phyloP scores from a whole-genome alignment of 1,284 basidiomycete genomes.

The Boletellus dicymbophilus region DNA sequence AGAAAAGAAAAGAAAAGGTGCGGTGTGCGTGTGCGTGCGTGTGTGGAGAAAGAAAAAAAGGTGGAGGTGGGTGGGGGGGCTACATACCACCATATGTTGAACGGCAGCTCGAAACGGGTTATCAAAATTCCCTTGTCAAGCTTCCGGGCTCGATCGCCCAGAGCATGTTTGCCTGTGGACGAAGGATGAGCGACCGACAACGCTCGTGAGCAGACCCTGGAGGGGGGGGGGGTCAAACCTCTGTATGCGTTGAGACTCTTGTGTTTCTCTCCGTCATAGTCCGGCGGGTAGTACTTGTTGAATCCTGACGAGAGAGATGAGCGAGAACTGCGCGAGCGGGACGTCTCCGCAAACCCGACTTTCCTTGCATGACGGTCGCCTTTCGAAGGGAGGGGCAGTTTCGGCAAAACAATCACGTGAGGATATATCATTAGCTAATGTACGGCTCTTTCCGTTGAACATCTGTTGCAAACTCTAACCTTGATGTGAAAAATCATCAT shows the following conservation, averaged over 20 bases:
- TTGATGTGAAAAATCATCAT: conserved; percentile 18
- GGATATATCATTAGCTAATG: not conserved
- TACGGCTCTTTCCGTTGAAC: conserved; percentile 23
- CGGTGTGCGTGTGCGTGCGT: too few relatives aligned
- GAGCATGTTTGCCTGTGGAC: conserved; percentile 84
- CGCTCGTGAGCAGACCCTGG: conserved; percentile 15
- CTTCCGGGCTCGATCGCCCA: conserved; percentile 91
- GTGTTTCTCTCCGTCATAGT: conserved; percentile 83
- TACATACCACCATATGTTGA: conserved; percentile 96
- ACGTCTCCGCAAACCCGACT: conserved; percentile 18
- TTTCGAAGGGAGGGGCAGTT: not conserved
- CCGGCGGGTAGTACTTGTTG: conserved; percentile 94
- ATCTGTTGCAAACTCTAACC: conserved; percentile 30
- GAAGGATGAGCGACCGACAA: too few relatives aligned
- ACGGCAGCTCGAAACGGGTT: conserved; percentile 92
- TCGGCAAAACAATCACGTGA: too few relatives aligned
- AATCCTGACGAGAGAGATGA: conserved; percentile 52
- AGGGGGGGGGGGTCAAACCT: conserved; percentile 41
- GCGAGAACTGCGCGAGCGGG: not conserved
- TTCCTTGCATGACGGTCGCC: conserved; percentile 37
- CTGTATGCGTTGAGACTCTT: conserved; percentile 81
- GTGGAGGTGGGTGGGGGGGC: too few relatives aligned
- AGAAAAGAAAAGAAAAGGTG: too few relatives aligned
- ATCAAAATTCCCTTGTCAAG: conserved; percentile 93
- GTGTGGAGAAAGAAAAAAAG: not conserved